Percentiles rank a stretch among this genome's conserved stretches.
Conservation (phyloP, 805 yeast species). For the Cyberlindnera bimundalis region DNA sequence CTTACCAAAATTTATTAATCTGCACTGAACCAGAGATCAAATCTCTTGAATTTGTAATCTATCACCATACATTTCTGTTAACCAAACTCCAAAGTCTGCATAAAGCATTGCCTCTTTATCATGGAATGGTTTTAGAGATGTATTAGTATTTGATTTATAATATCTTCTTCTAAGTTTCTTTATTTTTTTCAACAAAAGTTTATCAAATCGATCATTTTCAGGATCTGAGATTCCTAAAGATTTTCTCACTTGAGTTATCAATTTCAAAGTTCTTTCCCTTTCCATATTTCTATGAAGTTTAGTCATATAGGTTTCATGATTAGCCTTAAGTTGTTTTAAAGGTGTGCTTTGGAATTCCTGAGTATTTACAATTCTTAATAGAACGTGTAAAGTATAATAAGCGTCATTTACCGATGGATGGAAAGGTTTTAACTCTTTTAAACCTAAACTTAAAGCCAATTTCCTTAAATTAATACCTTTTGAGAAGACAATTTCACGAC, state of each 20-base stretch:
- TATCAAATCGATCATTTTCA: too few species aligned
- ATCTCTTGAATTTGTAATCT: not conserved
- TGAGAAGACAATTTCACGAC: not conserved
- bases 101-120: not conserved
- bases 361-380: conserved; percentile 10
- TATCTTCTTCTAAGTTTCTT: not conserved
- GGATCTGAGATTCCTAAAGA: not conserved
- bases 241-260: not conserved
- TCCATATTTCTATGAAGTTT: conserved; percentile 4
- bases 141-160: not conserved
- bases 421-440: conserved; percentile 14
- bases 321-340: not conserved
- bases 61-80: not conserved
- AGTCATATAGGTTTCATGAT: conserved; percentile 3
- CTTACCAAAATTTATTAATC: too few species aligned
- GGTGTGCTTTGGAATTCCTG: conserved; percentile 2
- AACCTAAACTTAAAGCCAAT: conserved; percentile 4
- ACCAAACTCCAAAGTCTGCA: not conserved
- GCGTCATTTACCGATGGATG: conserved; percentile 20
- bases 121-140: not conserved
- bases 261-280: not conserved
- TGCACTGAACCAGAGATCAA: too few species aligned
- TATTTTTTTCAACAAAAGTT: not conserved
- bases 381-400: conserved; percentile 14
- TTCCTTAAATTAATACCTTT: conserved; percentile 8